Percentiles rank a stretch among this genome's conserved stretches.
Conservation (phyloP, 441 rosid genomes). For the Erysimum cheiri region DNA sequence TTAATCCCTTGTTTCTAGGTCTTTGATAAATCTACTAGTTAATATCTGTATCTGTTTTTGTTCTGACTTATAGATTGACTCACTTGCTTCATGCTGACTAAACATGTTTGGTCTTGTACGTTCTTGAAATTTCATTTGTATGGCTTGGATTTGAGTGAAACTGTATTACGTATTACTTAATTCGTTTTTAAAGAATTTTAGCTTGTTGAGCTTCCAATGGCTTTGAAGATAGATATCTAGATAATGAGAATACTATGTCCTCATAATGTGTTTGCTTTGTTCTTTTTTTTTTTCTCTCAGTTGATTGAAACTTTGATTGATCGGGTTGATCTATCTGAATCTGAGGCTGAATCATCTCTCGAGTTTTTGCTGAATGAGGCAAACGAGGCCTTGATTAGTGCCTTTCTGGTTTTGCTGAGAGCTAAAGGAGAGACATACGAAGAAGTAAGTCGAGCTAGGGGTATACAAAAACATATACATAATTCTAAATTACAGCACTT, state of each 20-base stretch:
- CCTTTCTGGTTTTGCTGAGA: conserved; percentile 83
- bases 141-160: conserved; percentile 6
- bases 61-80: conserved; percentile 25
- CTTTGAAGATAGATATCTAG: conserved; percentile 5
- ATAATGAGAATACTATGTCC: not conserved
- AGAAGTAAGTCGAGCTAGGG: conserved; percentile 54
- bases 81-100: conserved; percentile 15
- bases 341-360: conserved; percentile 78
- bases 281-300: conserved; percentile 42
- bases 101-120: not conserved
- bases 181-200: not conserved
- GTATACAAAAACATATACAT: not conserved
- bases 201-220: conserved; percentile 1
- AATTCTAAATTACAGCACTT: not conserved
- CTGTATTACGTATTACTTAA: not conserved
- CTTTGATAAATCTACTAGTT: not conserved
- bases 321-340: conserved; percentile 73
- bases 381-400: conserved; percentile 77
- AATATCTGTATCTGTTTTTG: not conserved
- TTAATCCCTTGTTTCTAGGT: not conserved
- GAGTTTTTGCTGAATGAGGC: conserved; percentile 63
- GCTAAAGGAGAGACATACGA: conserved; percentile 97
- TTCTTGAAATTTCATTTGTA: not conserved
- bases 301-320: conserved; percentile 77
- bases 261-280: conserved; percentile 25